Conservation (phyloP, 1,139 yeast genomes). For the Taphrina wiesneri region DNA sequence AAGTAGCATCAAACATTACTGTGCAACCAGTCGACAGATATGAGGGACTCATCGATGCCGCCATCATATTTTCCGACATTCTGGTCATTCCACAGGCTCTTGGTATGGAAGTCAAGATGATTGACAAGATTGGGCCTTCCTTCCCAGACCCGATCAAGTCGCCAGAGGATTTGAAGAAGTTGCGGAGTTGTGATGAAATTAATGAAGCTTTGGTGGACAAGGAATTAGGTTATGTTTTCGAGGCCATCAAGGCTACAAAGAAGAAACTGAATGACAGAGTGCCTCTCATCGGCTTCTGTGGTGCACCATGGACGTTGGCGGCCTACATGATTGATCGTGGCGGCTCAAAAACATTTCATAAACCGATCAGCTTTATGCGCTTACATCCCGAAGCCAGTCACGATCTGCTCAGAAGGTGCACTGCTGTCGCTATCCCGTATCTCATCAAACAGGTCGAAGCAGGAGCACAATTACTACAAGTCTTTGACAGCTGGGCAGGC, state of each 20-base stretch:
- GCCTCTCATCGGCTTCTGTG: constrained; percentile 91
- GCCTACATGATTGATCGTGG: constrained; percentile 99
- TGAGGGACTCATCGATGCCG: constrained; percentile 89
- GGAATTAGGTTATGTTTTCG: constrained; percentile 91
- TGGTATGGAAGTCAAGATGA: constrained; percentile 94
- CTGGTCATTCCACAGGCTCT: constrained; percentile 96
- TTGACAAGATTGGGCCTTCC: constrained; percentile 93
- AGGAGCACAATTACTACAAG: constrained; percentile 96
- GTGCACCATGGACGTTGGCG: constrained; percentile 96
- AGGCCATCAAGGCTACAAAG: constrained; percentile 85
- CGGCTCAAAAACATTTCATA: constrained; percentile 86
- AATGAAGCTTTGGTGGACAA: constrained; percentile 57
- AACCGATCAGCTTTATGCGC: constrained; percentile 89
- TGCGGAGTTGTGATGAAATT: constrained; percentile 51
- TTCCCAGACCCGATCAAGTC: constrained; percentile 83
- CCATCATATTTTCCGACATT: constrained; percentile 92
- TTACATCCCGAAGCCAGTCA: constrained; percentile 73
- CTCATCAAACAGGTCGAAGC: constrained; percentile 93
- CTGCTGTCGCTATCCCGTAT: constrained; percentile 89
- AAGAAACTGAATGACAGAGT: constrained; percentile 82
- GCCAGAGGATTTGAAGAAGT: constrained; percentile 64
- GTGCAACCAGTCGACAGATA: constrained; percentile 93
- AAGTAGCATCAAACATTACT: constrained; percentile 87
- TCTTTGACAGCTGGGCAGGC: constrained; percentile 98
- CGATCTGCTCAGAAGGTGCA: constrained; percentile 68